Conservation (phyloP, 108 stramenopile genomes). For the Skeletonema potamos region DNA sequence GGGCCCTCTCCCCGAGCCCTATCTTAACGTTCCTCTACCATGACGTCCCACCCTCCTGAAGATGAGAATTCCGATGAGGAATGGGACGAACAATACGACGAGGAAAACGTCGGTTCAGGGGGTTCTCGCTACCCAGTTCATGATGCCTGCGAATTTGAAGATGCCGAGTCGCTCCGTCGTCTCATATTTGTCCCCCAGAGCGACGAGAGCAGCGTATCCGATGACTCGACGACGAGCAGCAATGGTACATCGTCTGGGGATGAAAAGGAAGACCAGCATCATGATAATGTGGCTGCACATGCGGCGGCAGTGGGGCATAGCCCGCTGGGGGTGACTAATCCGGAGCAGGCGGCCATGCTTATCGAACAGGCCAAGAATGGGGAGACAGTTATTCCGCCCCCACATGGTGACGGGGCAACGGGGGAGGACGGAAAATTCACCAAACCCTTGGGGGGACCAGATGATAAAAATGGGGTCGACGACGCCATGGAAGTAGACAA, state of each 20-base stretch:
- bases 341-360: constrained; percentile 9
- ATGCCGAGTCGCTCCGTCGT: constrained; percentile 58
- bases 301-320: constrained; percentile 79
- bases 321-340: constrained; percentile 23
- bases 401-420: background rate
- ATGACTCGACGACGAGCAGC: constrained; percentile 6
- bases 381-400: background rate
- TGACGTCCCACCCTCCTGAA: constrained; percentile 10
- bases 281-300: constrained; percentile 56
- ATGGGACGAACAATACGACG: constrained; percentile 50
- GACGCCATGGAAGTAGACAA: constrained; percentile 14
- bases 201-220: constrained; percentile 36
- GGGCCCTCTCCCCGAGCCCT: background rate
- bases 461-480: constrained; percentile 6
- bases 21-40: background rate
- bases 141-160: constrained; percentile 85
- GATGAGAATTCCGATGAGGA: constrained; percentile 54
- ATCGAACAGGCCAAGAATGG: background rate
- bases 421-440: constrained; percentile 10
- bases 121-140: constrained; percentile 80
- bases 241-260: constrained; percentile 8
- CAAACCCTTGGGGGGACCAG: background rate
- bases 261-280: constrained; percentile 7
- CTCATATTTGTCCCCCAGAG: constrained; percentile 47
- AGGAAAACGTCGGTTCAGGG: constrained; percentile 18